Conservation (phyloP, 176 grass and related monocot species). For the Carex pumila region DNA sequence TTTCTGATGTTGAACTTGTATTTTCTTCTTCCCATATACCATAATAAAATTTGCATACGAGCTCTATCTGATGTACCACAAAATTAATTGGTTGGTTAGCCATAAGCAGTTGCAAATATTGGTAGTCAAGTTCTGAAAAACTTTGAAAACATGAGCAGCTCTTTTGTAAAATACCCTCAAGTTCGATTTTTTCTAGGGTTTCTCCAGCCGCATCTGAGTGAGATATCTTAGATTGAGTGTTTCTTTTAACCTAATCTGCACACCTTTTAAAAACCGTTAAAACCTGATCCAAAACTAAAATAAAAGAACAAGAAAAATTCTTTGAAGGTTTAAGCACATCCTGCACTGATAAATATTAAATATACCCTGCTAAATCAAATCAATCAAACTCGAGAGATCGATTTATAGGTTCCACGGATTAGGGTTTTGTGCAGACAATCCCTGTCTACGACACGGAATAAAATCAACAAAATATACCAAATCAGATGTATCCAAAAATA, state of each 20-base stretch:
- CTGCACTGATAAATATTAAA: background rate
- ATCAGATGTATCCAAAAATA: background rate
- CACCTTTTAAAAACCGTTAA: constrained; percentile 2
- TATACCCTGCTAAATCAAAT: background rate
- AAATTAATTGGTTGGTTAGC: background rate
- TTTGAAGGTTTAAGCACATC: background rate
- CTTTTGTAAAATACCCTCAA: background rate
- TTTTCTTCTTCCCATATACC: background rate
- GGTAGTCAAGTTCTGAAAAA: background rate
- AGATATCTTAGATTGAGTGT: background rate
- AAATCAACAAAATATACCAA: background rate
- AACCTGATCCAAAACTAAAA: background rate
- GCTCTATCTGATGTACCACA: too few species aligned
- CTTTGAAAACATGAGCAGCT: background rate
- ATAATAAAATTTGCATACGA: too few species aligned
- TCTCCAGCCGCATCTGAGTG: background rate
- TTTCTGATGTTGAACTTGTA: background rate
- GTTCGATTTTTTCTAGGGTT: background rate
- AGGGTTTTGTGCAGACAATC: background rate
- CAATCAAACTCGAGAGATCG: background rate
- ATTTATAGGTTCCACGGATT: background rate
- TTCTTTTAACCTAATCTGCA: constrained; percentile 11
- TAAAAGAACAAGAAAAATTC: background rate
- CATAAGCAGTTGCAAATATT: background rate
- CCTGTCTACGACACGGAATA: constrained; percentile 9